Evolutionary conservation across 768 basidiomycete species (phyloP), one percentile per base, ranked within the genome.

Genomic region (Strobilomyces echinocephalus): DNA sequence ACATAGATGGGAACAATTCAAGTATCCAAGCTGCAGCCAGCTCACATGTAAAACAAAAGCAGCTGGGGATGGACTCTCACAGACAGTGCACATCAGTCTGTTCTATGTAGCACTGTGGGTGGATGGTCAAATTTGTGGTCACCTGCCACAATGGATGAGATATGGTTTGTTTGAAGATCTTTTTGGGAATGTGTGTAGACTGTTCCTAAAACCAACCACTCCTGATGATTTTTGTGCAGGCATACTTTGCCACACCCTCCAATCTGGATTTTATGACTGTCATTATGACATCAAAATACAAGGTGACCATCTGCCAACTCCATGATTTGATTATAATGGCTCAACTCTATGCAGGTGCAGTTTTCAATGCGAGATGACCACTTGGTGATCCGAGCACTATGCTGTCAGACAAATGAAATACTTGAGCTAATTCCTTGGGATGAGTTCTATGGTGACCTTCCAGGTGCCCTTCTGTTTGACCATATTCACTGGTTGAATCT

Each of bases 401-500:
- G 33, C 5, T 30, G n/a, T n/a, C n/a, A 18, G 39, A 24, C n/a
- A n/a, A 39, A 21, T 15, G 38, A 56, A 8, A 21, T 63, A 3
- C 28, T 62, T 1, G 43, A 65, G 30, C 31, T 66, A 15, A 58
- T 69, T 48, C 63, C 68, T 10, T 49, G 24, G 0, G 14, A 26
- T 0, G 53, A 18, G 16, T 42, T 69, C 3, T 2, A 1, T 15
- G 28, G 26, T 0, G 69, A 69, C 45, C 53, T 70, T 38, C 69
- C 69, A 0, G 28, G 15, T 1, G 20, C 39, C 0, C 39, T 49
- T 28, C 0, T 68, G n/a, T 4, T 45, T 2, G 51, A 15, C 2
- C 55, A 60, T 26, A 48, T 44, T 15, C 66, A 67, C 31, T 70
- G 69, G 67, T 49, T 70, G 18, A 53, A 65, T 38, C 36, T 66